Base-by-base conservation (phyloP, 140 eudicot species). In the Ambrosia hybrid region DNA sequence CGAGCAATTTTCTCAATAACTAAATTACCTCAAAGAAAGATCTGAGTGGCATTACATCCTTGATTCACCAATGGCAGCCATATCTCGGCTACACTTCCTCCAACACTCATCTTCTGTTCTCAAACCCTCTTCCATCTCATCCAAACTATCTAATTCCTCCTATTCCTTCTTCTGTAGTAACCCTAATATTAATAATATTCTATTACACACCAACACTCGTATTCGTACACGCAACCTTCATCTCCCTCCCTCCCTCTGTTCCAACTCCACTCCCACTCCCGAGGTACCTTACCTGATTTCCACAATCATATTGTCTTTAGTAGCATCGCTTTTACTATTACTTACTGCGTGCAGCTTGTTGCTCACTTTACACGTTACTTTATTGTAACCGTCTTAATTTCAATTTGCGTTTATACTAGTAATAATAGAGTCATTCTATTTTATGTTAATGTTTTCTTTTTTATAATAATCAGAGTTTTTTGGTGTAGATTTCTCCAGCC, bases 1-100 rank as follows among this genome's bases (percentile, higher is more conserved):
- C 30, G 30, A 21, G 30, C 30, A 21, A 21, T 21, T 21, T 21
- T 21, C 30, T 21, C 30, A 21, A 21, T 9, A 43, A 43, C 48
- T 26, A 75, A 30, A 67, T 67, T 46, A 55, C 48, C 64, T 30
- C 34, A 30, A 30, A 30, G 34, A 30, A 30, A 30, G 34, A 30
- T 30, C 2, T 1, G 34, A 30, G 34, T 30, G 34, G 34, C 34
- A 30, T 55, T 66, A 33, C 62, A 51, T 48, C 67, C 10, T 26
- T 30, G 2, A 30, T 30, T 57, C 9, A 55, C 37, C 57, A 69
- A 83, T 78, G 88, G 84, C 88, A 60, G 82, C 80, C 65, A 59
- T 79, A 43, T 82, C 80, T 78, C 88, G 93, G 12, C 75, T 84
- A 37, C 91, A 84, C 55, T 58, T 88, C 48, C 73, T 84, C 61